Base-by-base conservation (phyloP, 768 basidiomycete genomes). In the Lactarius tabidus region DNA sequence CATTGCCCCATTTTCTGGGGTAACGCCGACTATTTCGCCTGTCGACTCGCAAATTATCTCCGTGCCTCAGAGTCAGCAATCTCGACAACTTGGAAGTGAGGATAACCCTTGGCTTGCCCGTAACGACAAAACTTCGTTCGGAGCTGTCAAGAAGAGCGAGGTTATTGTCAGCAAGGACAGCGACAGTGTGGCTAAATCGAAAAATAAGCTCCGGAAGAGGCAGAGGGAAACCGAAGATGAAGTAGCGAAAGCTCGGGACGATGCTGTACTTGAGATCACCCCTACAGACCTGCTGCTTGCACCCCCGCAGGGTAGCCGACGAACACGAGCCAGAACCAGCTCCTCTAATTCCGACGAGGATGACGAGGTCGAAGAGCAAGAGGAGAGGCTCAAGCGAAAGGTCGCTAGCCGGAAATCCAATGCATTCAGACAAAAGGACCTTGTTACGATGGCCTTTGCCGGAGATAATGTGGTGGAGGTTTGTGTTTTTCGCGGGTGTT, bases 401-500 rank as follows among this genome's bases (percentile, higher is more conserved):
- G 78, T 73, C 62, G 85, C 80, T 38, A 73, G 76, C 59, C 59
- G 70, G 48, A 74, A 72, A 28, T 73, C 84, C 0, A 83, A 81
- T 59, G 90, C 91, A 0, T 94, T 98, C 77, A 81, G 91, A 74
- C 96, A 98, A 75, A 82, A 92, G 43, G 94, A 98, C 69, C 80
- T 98, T 15, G 95, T 99, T 15, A 91, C 95, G 1, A 86, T 87
- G 61, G 97, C 97, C 0, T 99, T 99, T 78, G 96, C 95, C 1
- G 95, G 94, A 2, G 97, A 99, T 75, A 93, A 98, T 69, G 96
- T 98, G 36, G 87, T 97, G 7, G 87, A 90, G 77, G 93, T 93
- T 71, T 38, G 86, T 2, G 6, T 12, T 17, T 58, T 36, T 5
- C 43, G 38, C 8, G 7, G 33, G 9, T 45, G n/a, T 17, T 63